Evolutionary conservation across 169 alveolate genomes (phyloP).

Genomic region (Perkinsus olseni): DNA sequence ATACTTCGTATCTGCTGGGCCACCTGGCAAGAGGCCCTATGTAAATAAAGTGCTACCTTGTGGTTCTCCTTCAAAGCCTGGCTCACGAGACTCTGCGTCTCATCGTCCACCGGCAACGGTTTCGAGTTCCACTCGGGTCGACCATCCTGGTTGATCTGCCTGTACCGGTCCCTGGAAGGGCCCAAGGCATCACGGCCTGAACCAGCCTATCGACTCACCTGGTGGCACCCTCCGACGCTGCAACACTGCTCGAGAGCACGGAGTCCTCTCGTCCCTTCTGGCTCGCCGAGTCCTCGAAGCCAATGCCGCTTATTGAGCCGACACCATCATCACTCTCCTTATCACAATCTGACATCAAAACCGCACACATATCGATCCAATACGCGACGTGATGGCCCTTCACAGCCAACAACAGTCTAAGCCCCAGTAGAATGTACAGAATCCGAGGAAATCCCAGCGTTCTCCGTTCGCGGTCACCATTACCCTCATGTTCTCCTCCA

Average conservation of each 20-base stretch:
- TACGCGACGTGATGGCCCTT: too few relatives aligned
- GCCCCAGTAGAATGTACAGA: too few relatives aligned
- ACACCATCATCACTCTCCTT: background rate
- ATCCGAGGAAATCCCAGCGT: too few relatives aligned
- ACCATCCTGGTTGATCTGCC: background rate
- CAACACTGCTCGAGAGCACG: background rate
- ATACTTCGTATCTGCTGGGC: background rate
- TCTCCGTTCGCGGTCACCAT: too few relatives aligned
- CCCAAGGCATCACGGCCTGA: too few relatives aligned
- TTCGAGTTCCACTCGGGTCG: background rate
- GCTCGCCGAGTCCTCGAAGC: background rate
- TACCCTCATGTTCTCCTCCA: background rate
- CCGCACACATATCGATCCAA: too few relatives aligned
- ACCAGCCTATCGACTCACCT: background rate
- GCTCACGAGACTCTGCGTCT: background rate
- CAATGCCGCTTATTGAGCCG: background rate
- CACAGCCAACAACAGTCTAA: too few relatives aligned
- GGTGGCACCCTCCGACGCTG: background rate
- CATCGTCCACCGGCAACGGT: background rate
- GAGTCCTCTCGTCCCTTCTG: background rate
- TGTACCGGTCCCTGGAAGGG: background rate
- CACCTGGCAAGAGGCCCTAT: background rate
- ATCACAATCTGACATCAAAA: background rate
- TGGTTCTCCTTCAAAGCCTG: background rate
- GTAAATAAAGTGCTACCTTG: background rate